These are phyloP conservation scores for Tetrahymena borealis DNA, from an alignment of 73 alveolate genomes.

Conservation along the genomic window DNA sequence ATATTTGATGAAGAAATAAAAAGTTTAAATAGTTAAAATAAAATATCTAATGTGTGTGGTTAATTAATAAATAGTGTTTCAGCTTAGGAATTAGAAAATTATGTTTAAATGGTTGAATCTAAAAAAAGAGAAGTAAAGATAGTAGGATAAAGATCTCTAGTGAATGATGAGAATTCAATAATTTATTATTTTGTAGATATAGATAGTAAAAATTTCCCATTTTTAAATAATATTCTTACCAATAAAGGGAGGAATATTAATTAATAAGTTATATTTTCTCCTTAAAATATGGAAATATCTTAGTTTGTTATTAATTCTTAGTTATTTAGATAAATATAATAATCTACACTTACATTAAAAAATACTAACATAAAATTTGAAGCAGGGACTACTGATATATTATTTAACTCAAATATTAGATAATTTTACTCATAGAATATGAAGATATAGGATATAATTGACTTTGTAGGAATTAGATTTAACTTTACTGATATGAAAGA, in stretches of 20 bases:
- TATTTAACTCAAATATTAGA: not conserved
- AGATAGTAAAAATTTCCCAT: not conserved
- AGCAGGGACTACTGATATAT: not conserved
- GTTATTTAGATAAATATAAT: not conserved
- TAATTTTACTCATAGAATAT: not conserved
- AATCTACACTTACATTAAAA: not conserved
- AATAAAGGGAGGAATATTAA: not conserved
- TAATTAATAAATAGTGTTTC: too few relatives aligned
- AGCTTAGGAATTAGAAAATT: too few relatives aligned
- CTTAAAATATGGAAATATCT: not conserved
- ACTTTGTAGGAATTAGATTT: not conserved
- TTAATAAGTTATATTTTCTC: not conserved
- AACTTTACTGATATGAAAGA: not conserved
- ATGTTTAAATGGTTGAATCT: not conserved
- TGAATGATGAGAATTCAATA: not conserved
- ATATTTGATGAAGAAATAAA: too few relatives aligned
- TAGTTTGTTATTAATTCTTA: not conserved
- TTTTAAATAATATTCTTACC: not conserved
- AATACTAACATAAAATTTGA: not conserved
- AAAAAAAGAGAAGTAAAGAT: not conserved
- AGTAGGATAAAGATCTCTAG: not conserved
- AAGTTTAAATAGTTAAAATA: too few relatives aligned
- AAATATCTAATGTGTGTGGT: too few relatives aligned
- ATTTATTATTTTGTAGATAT: not conserved
- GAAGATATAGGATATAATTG: not conserved